phyloP scores from a whole-genome alignment of 495 filamentous ascomycete genomes.

The Neurospora tetraspora region DNA sequence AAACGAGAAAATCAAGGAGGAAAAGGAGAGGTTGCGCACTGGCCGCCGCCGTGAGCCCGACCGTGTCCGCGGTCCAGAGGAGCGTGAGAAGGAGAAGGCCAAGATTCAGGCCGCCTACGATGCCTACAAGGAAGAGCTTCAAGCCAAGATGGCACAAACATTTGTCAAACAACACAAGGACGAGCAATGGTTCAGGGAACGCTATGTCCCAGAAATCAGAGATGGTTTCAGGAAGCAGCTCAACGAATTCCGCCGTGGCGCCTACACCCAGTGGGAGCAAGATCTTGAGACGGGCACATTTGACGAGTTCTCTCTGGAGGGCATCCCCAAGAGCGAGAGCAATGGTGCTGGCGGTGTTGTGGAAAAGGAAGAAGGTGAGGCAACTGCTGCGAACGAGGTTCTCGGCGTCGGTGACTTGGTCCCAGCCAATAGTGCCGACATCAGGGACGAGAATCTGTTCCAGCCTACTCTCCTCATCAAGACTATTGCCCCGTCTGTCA shows the following conservation, averaged over 20 bases:
- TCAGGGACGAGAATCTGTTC: constrained; percentile 70
- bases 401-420: constrained; percentile 84
- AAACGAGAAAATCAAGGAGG: constrained; percentile 78
- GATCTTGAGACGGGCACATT: constrained; percentile 75
- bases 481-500: constrained; percentile 93
- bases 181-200: constrained; percentile 97
- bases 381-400: constrained; percentile 81
- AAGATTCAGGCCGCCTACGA: constrained; percentile 91
- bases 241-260: constrained; percentile 61
- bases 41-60: constrained; percentile 64
- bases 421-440: constrained; percentile 65
- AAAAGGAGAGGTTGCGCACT: constrained; percentile 66
- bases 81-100: constrained; percentile 78
- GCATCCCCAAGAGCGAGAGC: constrained; percentile 87
- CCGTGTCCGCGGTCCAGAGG: constrained; percentile 67
- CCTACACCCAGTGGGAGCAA: constrained; percentile 73
- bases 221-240: constrained; percentile 59
- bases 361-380: constrained; percentile 92
- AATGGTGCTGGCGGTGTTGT: constrained; percentile 78
- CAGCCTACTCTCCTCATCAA: constrained; percentile 95
- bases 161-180: constrained; percentile 87
- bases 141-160: constrained; percentile 75
- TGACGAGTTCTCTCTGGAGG: constrained; percentile 90
- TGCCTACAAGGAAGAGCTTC: constrained; percentile 84
- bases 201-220: constrained; percentile 74